Base-by-base conservation (phyloP, 2,329 filamentous ascomycete species). In the Calonectria honghensis region DNA sequence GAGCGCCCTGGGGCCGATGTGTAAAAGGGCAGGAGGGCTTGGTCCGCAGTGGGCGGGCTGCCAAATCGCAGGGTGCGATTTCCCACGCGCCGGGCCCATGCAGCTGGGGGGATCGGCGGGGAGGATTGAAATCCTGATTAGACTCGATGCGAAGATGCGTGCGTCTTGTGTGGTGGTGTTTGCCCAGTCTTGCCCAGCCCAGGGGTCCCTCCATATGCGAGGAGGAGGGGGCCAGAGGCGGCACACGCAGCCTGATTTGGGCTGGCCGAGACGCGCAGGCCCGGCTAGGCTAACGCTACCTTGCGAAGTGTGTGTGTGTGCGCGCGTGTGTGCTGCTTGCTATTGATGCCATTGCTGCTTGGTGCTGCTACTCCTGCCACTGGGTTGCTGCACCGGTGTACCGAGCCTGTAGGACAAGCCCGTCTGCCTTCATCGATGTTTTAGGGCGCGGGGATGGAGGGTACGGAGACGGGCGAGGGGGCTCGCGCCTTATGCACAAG, bases 51-150 rank as follows among this genome's bases (percentile, higher is more conserved):
- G 57, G 20, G 3, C 37, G 24, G 48, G 35, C 63, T 51, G 39
- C 29, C 63, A 66, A 51, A 51, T 45, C 20, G 41, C 63, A 45
- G 39, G 39, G 27, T 24, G 63, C 39, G 29, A 31, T 66, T 66
- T 48, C 9, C 41, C 68, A 48, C 29, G 67, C 67, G 37, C 52
- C 24, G 32, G 41, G 39, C 41, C 29, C 29, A 70, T 48, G 48
- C 20, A 39, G 31, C 54, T 59, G 50, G 50, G 67, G 68, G 59
- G 68, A 70, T 70, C 68, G 68, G 68, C 68, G 68, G 54, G 67
- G 67, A 63, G 66, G 66, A 59, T 68, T 68, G 52, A 68, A 59
- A 68, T 68, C 66, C 51, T 68, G n/a, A 24, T 48, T 45, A 39
- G 27, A 35, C 54, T 35, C 35, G 54, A 59, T 59, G 32, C 14